phyloP scores from a whole-genome alignment of 2,329 filamentous ascomycete genomes.

The Rhinocladiella similis region DNA sequence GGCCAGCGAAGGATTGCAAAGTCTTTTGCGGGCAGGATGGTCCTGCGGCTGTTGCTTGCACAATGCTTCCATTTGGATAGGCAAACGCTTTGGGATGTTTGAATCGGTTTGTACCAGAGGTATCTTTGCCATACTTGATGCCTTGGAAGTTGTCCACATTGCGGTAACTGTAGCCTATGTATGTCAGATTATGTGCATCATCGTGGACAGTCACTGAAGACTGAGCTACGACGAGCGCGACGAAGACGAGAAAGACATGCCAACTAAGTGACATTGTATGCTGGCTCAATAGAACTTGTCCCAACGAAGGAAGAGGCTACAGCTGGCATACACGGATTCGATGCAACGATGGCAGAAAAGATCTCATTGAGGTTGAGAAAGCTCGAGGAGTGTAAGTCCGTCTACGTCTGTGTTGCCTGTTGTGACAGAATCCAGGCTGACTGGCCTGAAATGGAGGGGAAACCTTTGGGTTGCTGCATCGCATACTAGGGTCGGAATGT shows the following conservation, averaged over 20 bases:
- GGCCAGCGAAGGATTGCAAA: constrained; percentile 5
- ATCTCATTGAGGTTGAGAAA: background rate
- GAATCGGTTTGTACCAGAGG: constrained; percentile 32
- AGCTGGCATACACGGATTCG: background rate
- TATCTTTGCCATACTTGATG: constrained; percentile 33
- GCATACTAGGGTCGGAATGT: background rate
- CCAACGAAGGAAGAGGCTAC: too few relatives aligned
- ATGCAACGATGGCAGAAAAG: background rate
- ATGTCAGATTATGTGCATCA: constrained; percentile 19
- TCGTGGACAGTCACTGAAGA: constrained; percentile 11
- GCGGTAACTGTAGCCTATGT: constrained; percentile 23
- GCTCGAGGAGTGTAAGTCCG: background rate
- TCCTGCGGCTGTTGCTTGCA: constrained; percentile 28
- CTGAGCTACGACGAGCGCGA: constrained; percentile 4
- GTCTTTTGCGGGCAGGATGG: constrained; percentile 29
- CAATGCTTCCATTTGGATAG: constrained; percentile 28
- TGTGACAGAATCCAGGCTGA: background rate
- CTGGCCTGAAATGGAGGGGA: background rate
- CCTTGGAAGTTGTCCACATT: constrained; percentile 31
- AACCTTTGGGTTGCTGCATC: background rate
- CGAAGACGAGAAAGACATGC: background rate
- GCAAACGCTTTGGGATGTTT: constrained; percentile 30
- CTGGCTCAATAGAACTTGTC: background rate
- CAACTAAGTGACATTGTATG: background rate
- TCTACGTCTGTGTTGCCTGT: background rate